Base-by-base conservation (phyloP, 306 rosid species). In the Sicyos baderoa region DNA sequence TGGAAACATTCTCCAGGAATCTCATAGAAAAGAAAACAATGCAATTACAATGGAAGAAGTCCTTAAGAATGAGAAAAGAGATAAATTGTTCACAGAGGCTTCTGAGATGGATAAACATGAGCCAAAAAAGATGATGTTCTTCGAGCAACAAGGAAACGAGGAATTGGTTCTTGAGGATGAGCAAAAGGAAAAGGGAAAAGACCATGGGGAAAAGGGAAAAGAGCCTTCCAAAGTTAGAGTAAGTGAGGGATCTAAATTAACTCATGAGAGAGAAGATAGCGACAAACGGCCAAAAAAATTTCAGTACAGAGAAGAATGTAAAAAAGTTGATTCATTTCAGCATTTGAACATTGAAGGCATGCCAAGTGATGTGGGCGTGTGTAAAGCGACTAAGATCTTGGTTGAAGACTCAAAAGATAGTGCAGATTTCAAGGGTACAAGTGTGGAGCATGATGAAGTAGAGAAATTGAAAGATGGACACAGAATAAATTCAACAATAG, bases 141-240 rank as follows among this genome's bases (percentile, higher is more conserved):
- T 77, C 63, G 83, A 72, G 77, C 76, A 40, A 80, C 81, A 67
- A 69, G 83, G 78, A 68, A 82, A 60, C 71, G 85, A 70, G 76
- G 83, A 65, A 61, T 75, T 69, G 69, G 83, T 76, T 68, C 72
- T 78, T 70, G 79, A 75, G 74, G 73, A 53, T 51, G 80, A 80
- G 75, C 77, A 49, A 80, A 73, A 62, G 54, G 58, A 70, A 59
- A 76, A 23, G 54, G 48, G n/a, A 54, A 74, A 52, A 49, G 82
- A 73, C 35, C 71, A 32, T 45, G 77, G 68, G 54, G 58, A 70
- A 59, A 76, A 23, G 54, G 48, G n/a, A 54, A 74, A 52, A 42
- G 77, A 74, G 57, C 60, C 72, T 73, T 17, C 2, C 65, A 74
- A 62, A 50, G 59, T 54, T 35, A 67, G 70, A 71, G 85, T 74